These are phyloP conservation scores for Sporisorium reilianum DNA, from an alignment of 1,284 basidiomycete genomes.

Conservation along the genomic window DNA sequence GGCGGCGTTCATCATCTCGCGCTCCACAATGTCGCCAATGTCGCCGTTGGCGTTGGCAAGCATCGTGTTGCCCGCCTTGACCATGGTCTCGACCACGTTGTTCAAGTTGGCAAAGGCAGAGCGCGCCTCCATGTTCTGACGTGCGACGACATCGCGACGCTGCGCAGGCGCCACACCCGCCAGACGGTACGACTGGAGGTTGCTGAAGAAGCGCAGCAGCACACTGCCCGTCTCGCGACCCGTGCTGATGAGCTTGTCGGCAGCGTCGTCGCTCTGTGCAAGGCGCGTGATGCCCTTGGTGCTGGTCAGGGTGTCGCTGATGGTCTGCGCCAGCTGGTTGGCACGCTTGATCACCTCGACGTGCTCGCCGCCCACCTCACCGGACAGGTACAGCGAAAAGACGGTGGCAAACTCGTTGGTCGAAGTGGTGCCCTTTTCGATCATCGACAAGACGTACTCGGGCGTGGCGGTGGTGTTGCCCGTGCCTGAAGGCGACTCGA, in stretches of 20 bases:
- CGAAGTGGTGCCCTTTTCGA: constrained; percentile 93
- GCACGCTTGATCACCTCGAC: constrained; percentile 98
- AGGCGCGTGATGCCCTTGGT: constrained; percentile 96
- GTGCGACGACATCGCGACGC: constrained; percentile 86
- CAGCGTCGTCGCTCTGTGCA: constrained; percentile 87
- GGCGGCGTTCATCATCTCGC: constrained; percentile 94
- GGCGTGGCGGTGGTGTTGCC: constrained; percentile 97
- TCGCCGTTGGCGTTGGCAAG: constrained; percentile 87
- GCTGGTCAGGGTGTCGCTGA: constrained; percentile 90
- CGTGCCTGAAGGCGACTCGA: constrained; percentile 91
- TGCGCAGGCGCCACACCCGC: constrained; percentile 73
- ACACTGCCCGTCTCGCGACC: constrained; percentile 89
- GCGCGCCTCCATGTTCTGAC: constrained; percentile 88
- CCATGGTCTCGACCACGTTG: constrained; percentile 84
- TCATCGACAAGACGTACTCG: constrained; percentile 97
- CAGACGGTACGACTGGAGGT: constrained; percentile 94
- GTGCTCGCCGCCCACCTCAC: constrained; percentile 89
- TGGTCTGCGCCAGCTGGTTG: constrained; percentile 93
- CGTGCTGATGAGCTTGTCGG: constrained; percentile 87
- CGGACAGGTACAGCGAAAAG: constrained; percentile 90
- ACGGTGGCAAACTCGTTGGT: constrained; percentile 95
- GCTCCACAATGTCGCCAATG: constrained; percentile 94
- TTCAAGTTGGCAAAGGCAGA: constrained; percentile 85
- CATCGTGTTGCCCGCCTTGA: constrained; percentile 85
- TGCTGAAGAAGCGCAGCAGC: constrained; percentile 91